Evolutionary conservation across 805 yeast genomes (phyloP).

Genomic region (Ogataea dorogensis): DNA sequence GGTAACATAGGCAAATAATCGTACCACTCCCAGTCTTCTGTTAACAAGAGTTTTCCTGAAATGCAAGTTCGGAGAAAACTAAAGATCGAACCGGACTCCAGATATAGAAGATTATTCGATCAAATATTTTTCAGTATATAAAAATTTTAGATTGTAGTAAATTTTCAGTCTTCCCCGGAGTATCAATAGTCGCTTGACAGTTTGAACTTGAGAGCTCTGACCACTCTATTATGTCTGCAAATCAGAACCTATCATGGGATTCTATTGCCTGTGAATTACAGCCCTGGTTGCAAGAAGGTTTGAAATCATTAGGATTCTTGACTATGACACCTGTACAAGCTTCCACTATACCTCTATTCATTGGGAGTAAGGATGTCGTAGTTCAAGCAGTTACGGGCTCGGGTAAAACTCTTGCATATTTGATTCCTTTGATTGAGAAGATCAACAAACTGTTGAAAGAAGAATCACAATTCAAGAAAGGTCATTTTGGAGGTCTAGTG

Average conservation of each 20-base stretch:
- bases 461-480: conserved; percentile 44
- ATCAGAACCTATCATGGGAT: conserved; percentile 47
- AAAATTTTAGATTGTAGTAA: too few relatives aligned
- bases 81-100: too few relatives aligned
- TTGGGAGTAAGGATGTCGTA: conserved; percentile 87
- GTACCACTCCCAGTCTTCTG: too few relatives aligned
- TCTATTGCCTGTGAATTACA: conserved; percentile 49
- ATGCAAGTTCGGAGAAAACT: too few relatives aligned
- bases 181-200: too few relatives aligned
- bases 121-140: too few relatives aligned
- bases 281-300: conserved; percentile 72
- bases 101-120: too few relatives aligned
- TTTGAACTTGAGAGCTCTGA: too few relatives aligned
- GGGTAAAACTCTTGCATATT: conserved; percentile 94
- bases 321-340: conserved; percentile 98
- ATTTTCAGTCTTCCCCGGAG: too few relatives aligned
- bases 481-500: conserved; percentile 69
- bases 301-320: conserved; percentile 69
- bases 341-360: conserved; percentile 80
- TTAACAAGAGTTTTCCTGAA: too few relatives aligned
- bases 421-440: conserved; percentile 76
- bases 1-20: too few relatives aligned
- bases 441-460: conserved; percentile 34
- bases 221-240: not conserved
- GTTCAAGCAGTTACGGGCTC: conserved; percentile 98